Base-by-base conservation (phyloP, 306 rosid species). In the Delonix regia region DNA sequence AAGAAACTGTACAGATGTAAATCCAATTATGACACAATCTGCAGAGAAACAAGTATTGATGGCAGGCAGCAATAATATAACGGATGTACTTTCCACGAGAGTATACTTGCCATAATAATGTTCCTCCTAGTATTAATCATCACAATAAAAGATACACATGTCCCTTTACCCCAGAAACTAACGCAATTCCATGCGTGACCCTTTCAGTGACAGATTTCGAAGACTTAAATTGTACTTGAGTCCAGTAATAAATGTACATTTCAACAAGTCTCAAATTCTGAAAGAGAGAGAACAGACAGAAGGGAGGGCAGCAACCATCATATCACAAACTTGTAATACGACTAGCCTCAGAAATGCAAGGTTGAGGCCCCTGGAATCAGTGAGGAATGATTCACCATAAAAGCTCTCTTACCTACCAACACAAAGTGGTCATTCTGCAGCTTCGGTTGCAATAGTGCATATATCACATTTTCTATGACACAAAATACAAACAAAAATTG, bases 201-300 rank as follows among this genome's bases (percentile, higher is more conserved):
- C 19, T 48, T 16, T 4, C n/a, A 48, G 21, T 48, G 19, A 14
- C 53, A 3, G 53, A 48, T 15, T 48, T 48, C 16, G 21, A 1
- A 18, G 64, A 10, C 36, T 57, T 22, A 24, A 9, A 39, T 9
- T 56, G 52, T 39, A 56, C 78, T 77, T 52, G 55, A 66, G 69
- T 61, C 77, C 81, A 42, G 60, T 69, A 52, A 75, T 60, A 30
- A 75, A 48, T 30, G 74, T 47, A 69, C 55, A 63, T 38, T 63
- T 84, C 48, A 4, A 28, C 77, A 69, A 44, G 82, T 82, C 66
- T 63, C 85, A 73, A 62, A 77, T 73, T 77, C 87, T 68, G 80
- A 39, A 75, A 36, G 71, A 83, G 75, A 79, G 69, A 86, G 87
- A 86, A 82, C 80, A 78, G 84, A 76, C 83, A 80, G 85, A 72